Evolutionary conservation across 2,329 filamentous ascomycete genomes (phyloP).

Genomic region (Colletotrichum brevisporum): DNA sequence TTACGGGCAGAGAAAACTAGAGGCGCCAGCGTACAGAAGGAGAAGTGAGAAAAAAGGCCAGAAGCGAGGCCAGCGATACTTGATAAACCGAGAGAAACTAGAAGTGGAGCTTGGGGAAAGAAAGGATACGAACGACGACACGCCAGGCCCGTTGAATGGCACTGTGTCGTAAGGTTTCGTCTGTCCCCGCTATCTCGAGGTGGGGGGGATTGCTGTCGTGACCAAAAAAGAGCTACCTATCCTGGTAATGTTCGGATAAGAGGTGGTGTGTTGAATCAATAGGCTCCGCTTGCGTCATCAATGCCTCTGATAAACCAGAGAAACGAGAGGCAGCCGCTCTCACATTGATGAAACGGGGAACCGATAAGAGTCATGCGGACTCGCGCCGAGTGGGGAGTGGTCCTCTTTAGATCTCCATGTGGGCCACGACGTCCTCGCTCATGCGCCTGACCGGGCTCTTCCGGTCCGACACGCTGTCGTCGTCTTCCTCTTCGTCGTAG

Average conservation of each 20-base stretch:
- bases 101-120: not conserved
- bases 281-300: constrained; percentile 33
- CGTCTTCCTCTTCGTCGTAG: constrained; percentile 60
- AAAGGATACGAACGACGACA: not conserved
- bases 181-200: constrained; percentile 10
- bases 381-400: constrained; percentile 30
- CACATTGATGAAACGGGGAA: constrained; percentile 34
- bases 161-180: constrained; percentile 7
- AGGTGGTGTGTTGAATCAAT: constrained; percentile 34
- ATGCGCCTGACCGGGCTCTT: constrained; percentile 66
- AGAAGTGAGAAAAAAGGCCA: not conserved
- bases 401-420: constrained; percentile 71
- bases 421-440: constrained; percentile 74
- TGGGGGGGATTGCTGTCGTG: not conserved
- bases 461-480: constrained; percentile 54
- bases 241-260: constrained; percentile 29
- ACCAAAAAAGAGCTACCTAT: constrained; percentile 20
- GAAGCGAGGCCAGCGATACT: not conserved
- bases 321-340: constrained; percentile 20
- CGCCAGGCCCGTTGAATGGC: constrained; percentile 27
- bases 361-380: constrained; percentile 27
- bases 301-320: constrained; percentile 25
- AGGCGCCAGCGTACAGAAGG: constrained; percentile 26
- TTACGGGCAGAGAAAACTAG: not conserved
- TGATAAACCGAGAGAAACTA: constrained; percentile 8